Base-by-base conservation (phyloP, 75 land plant species). In the Cupressus sempervirens region DNA sequence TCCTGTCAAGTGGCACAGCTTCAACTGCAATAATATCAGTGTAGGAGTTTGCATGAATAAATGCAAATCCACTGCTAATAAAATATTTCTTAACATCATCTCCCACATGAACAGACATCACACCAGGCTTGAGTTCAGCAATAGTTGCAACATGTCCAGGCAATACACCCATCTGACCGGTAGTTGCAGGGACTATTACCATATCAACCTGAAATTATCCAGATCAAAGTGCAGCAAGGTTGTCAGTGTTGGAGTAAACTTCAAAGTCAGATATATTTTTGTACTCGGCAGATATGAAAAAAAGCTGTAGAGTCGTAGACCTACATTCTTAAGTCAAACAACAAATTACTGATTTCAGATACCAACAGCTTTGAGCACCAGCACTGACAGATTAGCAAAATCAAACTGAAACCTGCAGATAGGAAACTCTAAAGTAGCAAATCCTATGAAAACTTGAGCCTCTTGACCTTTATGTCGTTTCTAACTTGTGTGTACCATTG, bases 101-200 rank as follows among this genome's bases (percentile, higher is more conserved):
- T 1, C 98, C 99, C 41, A 96, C 97, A 67, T 96, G 98, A 38
- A 98, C 93, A 7, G 99, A 93, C 38, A 98, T 45, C 38, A 96
- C 43, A 29, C 99, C 99, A 54, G 99, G 99, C 86, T 96, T 96
- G 58, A 98, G 92, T 84, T 96, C 97, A 50, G 98, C 94, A 76
- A 96, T 96, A 48, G 97, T 93, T 16, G 97, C 85, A 26, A 98
- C 97, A 86, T 98, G 99, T 9, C 99, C 98, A 40, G 99, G 99
- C 74, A 98, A 80, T 76, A 98, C 92, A 90, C 99, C 99, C 99
- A 98, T 95, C 88, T 93, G 95, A 4, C 99, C 99, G 7, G 96
- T 92, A 67, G 92, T 91, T 54, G 99, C 99, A 40, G 98, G 97
- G 50, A 98, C 73, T 18, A 93, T 97, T 36, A 97, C 94, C 93